Base-by-base conservation (phyloP, 768 basidiomycete species). In the Porphyrellus cyaneotinctus region DNA sequence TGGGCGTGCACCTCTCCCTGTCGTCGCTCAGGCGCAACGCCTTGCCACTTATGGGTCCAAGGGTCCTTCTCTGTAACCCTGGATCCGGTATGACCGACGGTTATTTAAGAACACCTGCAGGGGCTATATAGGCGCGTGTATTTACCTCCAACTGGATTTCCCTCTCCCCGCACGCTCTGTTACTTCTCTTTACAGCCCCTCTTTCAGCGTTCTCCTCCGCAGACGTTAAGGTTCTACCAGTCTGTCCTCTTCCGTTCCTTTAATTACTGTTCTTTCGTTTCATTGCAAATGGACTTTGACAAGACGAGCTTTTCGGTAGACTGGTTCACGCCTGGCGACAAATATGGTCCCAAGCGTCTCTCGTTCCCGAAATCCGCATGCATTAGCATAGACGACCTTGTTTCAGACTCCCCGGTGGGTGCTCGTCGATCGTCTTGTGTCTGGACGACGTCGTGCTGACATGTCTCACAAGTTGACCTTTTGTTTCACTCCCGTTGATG, bases 361-460 rank as follows among this genome's bases (percentile, higher is more conserved):
- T 69, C 70, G 6, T 70, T 70, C 32, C 70, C 68, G n/a, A 71
- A 59, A 47, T 71, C 69, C 14, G 64, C 60, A 49, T 58, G 63
- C 53, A 69, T 67, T 12, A 71, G 65, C 44, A 48, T 64, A 26
- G 68, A 69, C 39, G 68, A 69, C 53, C 51, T 64, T 47, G 60
- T 58, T 51, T 54, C 70, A 41, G 64, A 62, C 36, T 58, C 66
- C 0, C 68, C 62, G 36, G 68, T 69, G 51, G 0, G 68, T 59
- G 20, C n/a, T 11, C 15, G 2, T 23, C 44, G 39, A 26, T 14
- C 20, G n/a, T 0, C 2, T 10, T 28, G 2, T 31, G n/a, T 31
- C 6, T 15, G 10, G n/a, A 3, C 26, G 8, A 47, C 43, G 33
- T 57, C 33, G 8, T 0, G 35, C 57, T 54, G 48, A 57, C 54